Percentiles rank a stretch among this genome's conserved stretches.
Conservation (phyloP, 176 grass and related monocot genomes). For the Guadua angustifolia region DNA sequence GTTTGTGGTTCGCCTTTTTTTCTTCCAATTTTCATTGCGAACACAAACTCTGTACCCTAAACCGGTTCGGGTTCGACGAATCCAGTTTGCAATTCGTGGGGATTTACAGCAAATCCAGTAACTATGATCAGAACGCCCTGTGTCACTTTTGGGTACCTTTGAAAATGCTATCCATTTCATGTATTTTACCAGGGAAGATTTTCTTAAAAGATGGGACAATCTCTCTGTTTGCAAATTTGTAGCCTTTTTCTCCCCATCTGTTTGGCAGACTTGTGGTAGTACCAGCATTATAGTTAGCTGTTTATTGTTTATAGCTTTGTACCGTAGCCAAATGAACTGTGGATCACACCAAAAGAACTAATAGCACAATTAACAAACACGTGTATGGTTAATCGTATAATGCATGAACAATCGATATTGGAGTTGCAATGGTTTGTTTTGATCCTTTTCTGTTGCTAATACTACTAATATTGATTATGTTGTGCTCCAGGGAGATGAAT, state of each 20-base stretch:
- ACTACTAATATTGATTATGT: constrained; percentile 6
- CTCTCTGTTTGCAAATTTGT: neutral
- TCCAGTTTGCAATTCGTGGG: too few species aligned
- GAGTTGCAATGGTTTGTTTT: neutral
- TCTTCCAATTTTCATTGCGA: too few species aligned
- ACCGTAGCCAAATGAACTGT: neutral
- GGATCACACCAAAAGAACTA: neutral
- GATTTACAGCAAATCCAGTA: too few species aligned
- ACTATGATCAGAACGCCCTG: neutral
- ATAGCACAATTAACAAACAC: neutral
- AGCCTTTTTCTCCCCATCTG: neutral
- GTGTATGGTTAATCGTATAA: neutral
- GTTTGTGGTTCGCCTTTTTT: too few species aligned
- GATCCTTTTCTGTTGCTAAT: neutral
- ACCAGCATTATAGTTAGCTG: neutral
- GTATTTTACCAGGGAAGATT: neutral
- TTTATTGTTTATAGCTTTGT: neutral
- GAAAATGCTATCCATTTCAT: neutral
- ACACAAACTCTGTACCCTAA: too few species aligned
- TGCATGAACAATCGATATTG: neutral
- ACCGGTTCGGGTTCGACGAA: too few species aligned
- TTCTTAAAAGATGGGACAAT: neutral
- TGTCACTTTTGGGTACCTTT: neutral
- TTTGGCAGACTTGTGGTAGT: neutral
- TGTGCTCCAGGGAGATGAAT: constrained; percentile 48